A percentile compares a stretch with the other conserved stretches of the same genome.
Conservation (phyloP, 257 asterid genomes). For the Ligustrum vulgare region DNA sequence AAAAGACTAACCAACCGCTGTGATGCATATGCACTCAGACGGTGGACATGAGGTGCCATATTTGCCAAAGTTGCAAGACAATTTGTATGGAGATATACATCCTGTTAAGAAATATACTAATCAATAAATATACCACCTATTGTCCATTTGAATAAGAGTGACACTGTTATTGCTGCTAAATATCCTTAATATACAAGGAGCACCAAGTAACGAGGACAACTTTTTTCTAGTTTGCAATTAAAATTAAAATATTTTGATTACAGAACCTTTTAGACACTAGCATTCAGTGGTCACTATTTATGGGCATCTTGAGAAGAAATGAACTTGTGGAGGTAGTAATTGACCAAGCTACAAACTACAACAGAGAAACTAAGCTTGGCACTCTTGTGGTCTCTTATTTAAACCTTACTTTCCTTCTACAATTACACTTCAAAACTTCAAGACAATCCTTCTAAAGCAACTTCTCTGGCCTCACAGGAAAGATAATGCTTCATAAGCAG, state of each 20-base stretch:
- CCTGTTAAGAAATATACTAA: constrained; percentile 48
- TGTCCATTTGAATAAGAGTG: neutral
- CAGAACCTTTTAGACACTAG: neutral
- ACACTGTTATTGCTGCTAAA: neutral
- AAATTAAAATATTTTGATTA: neutral
- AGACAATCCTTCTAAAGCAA: constrained; percentile 11
- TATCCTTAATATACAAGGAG: neutral
- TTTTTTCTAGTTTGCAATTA: neutral
- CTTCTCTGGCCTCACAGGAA: neutral
- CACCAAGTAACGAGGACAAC: neutral
- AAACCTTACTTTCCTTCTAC: constrained; percentile 2
- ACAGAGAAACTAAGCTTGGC: neutral
- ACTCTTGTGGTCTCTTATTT: neutral
- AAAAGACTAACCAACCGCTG: constrained; percentile 97
- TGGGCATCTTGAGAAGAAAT: neutral
- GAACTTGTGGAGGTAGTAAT: constrained; percentile 1
- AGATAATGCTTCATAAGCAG: constrained; percentile 10
- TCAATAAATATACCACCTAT: neutral
- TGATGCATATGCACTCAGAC: constrained; percentile 86
- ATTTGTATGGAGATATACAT: constrained; percentile 87
- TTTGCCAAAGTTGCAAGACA: constrained; percentile 92
- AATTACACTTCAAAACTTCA: constrained; percentile 19
- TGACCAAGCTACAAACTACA: neutral
- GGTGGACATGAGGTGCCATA: constrained; percentile 92
- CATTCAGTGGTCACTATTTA: neutral